Percentiles rank a stretch among this genome's conserved stretches.
phyloP scores from a whole-genome alignment of 1,139 yeast species.

The Saccharomycopsis crataegensis region DNA sequence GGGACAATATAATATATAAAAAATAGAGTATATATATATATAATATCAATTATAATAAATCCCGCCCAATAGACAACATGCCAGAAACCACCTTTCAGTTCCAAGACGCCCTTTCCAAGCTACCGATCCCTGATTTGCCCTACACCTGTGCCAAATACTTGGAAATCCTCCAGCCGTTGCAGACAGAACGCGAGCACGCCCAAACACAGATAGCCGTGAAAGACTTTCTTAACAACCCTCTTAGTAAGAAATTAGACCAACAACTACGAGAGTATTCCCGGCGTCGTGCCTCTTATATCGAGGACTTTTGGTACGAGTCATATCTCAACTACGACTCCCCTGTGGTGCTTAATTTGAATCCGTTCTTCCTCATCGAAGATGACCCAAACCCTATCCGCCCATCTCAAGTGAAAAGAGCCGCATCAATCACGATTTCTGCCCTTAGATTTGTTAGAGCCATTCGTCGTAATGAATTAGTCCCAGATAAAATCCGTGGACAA shows the following conservation, averaged over 20 bases:
- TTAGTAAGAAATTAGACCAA: constrained; percentile 56
- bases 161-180: constrained; percentile 64
- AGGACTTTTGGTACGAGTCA: constrained; percentile 90
- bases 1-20: no score
- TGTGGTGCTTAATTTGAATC: constrained; percentile 80
- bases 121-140: constrained; percentile 72
- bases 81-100: constrained; percentile 20
- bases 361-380: constrained; percentile 80
- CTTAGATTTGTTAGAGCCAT: constrained; percentile 73
- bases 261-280: constrained; percentile 58
- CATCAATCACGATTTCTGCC: constrained; percentile 70
- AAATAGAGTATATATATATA: no score
- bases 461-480: constrained; percentile 67
- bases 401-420: constrained; percentile 72
- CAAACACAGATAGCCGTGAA: constrained; percentile 55
- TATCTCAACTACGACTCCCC: constrained; percentile 82
- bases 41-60: no score
- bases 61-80: no score
- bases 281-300: constrained; percentile 69
- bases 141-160: constrained; percentile 61
- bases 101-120: constrained; percentile 50
- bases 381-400: constrained; percentile 76
- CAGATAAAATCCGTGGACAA: constrained; percentile 57
- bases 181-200: constrained; percentile 61
- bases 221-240: constrained; percentile 44